A percentile compares a stretch with the other conserved stretches of the same genome.
Evolutionary conservation across 768 basidiomycete genomes (phyloP).

Genomic region (Butyriboletus loyo): DNA sequence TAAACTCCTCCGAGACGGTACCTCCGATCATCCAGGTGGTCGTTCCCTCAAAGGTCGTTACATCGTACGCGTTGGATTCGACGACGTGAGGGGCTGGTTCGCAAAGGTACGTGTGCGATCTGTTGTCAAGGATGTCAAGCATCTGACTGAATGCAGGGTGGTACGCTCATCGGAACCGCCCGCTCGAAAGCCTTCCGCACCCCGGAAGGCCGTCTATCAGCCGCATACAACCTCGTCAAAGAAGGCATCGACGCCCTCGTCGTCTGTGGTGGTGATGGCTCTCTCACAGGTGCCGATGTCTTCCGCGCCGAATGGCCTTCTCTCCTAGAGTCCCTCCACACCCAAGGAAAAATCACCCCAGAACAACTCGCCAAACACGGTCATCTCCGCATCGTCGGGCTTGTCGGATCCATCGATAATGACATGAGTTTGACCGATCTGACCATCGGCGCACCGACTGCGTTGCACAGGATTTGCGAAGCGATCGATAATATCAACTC

Average conservation of each 20-base stretch:
- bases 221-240: slow-evolving; percentile 87
- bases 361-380: slow-evolving; percentile 68
- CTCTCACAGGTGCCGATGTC: slow-evolving; percentile 91
- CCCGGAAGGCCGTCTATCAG: slow-evolving; percentile 80
- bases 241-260: slow-evolving; percentile 97
- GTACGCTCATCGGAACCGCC: slow-evolving; percentile 95
- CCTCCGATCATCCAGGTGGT: slow-evolving; percentile 64
- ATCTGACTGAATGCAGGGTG: slow-evolving; percentile 52
- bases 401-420: slow-evolving; percentile 98
- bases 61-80: slow-evolving; percentile 96
- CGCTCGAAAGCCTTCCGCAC: slow-evolving; percentile 84
- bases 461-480: slow-evolving; percentile 95
- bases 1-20: slow-evolving; percentile 72
- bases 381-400: slow-evolving; percentile 94
- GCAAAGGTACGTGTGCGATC: slow-evolving; percentile 58
- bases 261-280: slow-evolving; percentile 97
- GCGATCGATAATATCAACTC: slow-evolving; percentile 98
- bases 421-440: slow-evolving; percentile 98
- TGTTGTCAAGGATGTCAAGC: no score
- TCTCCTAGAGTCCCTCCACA: slow-evolving; percentile 66
- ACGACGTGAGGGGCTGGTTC: slow-evolving; percentile 96
- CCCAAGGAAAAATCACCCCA: slow-evolving; percentile 72
- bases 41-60: slow-evolving; percentile 84
- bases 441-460: slow-evolving; percentile 95
- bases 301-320: slow-evolving; percentile 93